These are phyloP conservation scores for Sclerotinia borealis DNA, from an alignment of 2,329 filamentous ascomycete genomes.

Conservation along the genomic window DNA sequence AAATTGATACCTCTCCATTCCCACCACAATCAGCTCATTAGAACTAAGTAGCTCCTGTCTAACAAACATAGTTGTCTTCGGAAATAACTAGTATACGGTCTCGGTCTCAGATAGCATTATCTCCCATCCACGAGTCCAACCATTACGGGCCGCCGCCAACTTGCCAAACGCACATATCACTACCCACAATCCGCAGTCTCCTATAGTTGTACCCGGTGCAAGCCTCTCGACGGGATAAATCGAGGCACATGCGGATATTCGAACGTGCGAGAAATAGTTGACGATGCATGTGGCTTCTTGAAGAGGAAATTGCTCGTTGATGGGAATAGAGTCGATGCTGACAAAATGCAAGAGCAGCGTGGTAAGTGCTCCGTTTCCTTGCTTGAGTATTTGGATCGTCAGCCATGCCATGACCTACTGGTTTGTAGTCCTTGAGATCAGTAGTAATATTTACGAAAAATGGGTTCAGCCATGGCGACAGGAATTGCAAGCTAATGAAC, in stretches of 20 bases:
- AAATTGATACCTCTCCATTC: neutral
- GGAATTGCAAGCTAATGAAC: neutral
- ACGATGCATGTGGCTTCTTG: too few relatives aligned
- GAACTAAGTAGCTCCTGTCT: neutral
- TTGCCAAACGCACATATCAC: neutral
- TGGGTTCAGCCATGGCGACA: too few relatives aligned
- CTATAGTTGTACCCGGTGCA: neutral
- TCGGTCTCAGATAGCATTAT: neutral
- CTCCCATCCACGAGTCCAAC: neutral
- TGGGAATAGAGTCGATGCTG: neutral
- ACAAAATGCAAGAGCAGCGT: neutral
- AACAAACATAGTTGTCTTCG: too few relatives aligned
- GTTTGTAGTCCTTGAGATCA: too few relatives aligned
- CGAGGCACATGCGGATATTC: neutral
- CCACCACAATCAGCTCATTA: neutral
- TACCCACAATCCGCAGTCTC: neutral
- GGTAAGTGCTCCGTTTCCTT: neutral
- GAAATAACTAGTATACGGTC: too few relatives aligned
- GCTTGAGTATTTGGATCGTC: too few relatives aligned
- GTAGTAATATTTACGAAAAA: too few relatives aligned
- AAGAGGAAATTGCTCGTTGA: neutral
- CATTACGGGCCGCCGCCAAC: fast-evolving
- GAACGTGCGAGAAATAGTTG: neutral
- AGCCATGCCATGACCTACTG: too few relatives aligned
- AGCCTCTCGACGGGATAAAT: neutral